Evolutionary conservation across 2,329 filamentous ascomycete genomes (phyloP), one percentile per base, ranked within the genome.

Genomic region (Cytospora mali): DNA sequence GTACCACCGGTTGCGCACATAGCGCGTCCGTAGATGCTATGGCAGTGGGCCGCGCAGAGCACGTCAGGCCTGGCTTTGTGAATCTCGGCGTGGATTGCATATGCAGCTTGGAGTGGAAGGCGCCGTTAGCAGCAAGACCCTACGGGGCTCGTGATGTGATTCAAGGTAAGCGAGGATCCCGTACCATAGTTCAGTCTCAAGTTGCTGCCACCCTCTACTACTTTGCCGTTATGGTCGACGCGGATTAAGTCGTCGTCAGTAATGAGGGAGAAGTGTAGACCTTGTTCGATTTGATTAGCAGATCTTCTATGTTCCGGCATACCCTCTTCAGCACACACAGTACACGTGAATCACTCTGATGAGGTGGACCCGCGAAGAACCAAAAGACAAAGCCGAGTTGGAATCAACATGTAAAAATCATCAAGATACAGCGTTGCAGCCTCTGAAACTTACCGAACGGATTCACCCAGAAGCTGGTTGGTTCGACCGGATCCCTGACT

Each of bases 211-310:
- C 86, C 86, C n/a, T 84, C 86, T 31, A 90, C 81, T n/a, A 89
- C 80, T 31, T 83, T 74, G 11, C 87, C 87, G 0, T 80, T 72
- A 58, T 84, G 79, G 67, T 86, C 79, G 4, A 89, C 86, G 21
- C 82, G 83, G 62, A 90, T 87, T 23, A 90, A 77, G 68, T 89
- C 86, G 0, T 84, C 86, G 3, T 81, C 80, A 63, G 83, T 86
- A 58, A 90, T 84, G 59, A 84, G 75, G 6, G 82, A 83, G 74
- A 88, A 89, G 11, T 84, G 80, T 4, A 84, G 80, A 13, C 85
- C 84, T 64, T 11, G 5, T 5, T 55, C 10, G 52, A 33, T 31
- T 6, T 27, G 5, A 55, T 29, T 28, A 55, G 29, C 9, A 46
- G n/a, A n/a, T n/a, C n/a, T n/a, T n/a, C n/a, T n/a, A n/a, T n/a